A percentile compares a stretch with the other conserved stretches of the same genome.
Conservation (phyloP, 345 rosid species). For the Garcia nutans region DNA sequence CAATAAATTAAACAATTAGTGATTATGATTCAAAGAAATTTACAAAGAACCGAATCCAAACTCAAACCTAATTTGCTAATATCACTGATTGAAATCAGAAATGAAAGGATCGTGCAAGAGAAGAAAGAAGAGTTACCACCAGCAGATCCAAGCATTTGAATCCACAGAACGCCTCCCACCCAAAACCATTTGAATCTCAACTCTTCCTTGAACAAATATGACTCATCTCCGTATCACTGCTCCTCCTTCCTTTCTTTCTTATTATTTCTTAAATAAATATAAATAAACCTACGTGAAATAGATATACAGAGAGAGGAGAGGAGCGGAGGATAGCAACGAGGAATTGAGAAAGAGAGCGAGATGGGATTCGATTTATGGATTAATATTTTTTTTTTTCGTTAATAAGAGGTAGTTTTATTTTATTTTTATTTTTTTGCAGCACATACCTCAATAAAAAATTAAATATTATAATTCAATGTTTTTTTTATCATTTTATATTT, state of each 20-base stretch:
- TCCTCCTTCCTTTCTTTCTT: background rate
- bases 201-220: background rate
- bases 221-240: conserved; percentile 8
- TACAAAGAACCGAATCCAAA: background rate
- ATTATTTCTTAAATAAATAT: background rate
- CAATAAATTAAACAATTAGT: background rate
- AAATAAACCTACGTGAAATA: background rate
- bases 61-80: background rate
- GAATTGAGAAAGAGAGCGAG: conserved; percentile 15
- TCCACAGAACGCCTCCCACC: conserved; percentile 8
- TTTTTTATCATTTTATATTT: too few relatives aligned
- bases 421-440: too few relatives aligned
- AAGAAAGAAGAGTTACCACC: conserved; percentile 22
- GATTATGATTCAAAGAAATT: background rate
- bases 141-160: conserved; percentile 42
- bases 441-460: too few relatives aligned
- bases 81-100: conserved; percentile 2
- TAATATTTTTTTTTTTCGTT: background rate
- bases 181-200: conserved; percentile 37
- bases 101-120: background rate
- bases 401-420: too few relatives aligned
- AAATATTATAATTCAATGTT: too few relatives aligned
- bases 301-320: conserved; percentile 6
- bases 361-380: conserved; percentile 5
- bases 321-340: conserved; percentile 4